A percentile compares a stretch with the other conserved stretches of the same genome.
These are phyloP conservation scores for Aquanectria penicillioides DNA, from an alignment of 2,329 filamentous ascomycete species.

Conservation along the genomic window DNA sequence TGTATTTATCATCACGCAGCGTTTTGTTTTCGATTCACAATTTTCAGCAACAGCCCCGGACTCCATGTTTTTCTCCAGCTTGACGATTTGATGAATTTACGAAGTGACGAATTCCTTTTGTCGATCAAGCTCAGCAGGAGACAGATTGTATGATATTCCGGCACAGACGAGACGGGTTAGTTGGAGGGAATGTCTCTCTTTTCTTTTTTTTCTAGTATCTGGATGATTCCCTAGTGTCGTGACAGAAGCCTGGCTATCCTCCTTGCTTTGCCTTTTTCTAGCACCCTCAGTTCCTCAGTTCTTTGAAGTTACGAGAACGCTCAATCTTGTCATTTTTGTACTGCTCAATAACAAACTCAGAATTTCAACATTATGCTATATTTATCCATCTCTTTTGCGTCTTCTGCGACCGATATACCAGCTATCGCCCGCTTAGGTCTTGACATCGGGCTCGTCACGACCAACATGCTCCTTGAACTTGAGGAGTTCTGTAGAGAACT, in stretches of 20 bases:
- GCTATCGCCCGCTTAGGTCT: conserved; percentile 70
- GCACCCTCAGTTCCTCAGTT: conserved; percentile 21
- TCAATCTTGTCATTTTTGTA: conserved; percentile 37
- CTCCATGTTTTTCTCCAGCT: conserved; percentile 18
- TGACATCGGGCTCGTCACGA: conserved; percentile 93
- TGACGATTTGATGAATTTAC: conserved; percentile 38
- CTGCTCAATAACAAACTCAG: conserved; percentile 37
- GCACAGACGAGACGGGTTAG: conserved; percentile 23
- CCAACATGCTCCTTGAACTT: conserved; percentile 95
- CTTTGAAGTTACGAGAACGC: conserved; percentile 38
- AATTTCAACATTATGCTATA: conserved; percentile 31
- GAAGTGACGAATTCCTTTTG: conserved; percentile 37
- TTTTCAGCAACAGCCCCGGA: conserved; percentile 31
- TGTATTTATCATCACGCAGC: conserved; percentile 20
- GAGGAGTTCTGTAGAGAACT: conserved; percentile 83
- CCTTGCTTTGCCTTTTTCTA: conserved; percentile 13
- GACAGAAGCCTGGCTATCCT: conserved; percentile 26
- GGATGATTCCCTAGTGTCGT: conserved; percentile 28
- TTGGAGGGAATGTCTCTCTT: conserved; percentile 20
- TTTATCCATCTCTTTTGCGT: conserved; percentile 28
- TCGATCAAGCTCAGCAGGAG: conserved; percentile 29
- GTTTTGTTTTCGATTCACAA: conserved; percentile 28
- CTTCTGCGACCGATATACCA: conserved; percentile 1
- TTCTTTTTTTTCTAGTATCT: conserved; percentile 18
- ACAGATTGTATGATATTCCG: conserved; percentile 40